Evolutionary conservation across 768 basidiomycete species (phyloP), one percentile per base, ranked within the genome.

Genomic region (Hypholoma fasciculare): DNA sequence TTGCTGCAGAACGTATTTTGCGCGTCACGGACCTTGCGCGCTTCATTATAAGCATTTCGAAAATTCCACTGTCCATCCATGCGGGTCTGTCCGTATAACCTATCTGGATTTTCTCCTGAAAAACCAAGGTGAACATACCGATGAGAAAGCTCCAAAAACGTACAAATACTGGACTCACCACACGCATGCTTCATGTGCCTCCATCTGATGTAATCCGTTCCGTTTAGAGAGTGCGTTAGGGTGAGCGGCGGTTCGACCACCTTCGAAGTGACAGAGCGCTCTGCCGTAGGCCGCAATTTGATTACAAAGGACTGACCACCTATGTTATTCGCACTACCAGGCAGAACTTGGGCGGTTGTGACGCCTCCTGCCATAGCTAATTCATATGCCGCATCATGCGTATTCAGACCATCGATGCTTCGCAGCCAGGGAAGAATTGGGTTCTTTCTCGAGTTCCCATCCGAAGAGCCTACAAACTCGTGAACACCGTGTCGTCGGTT

Each of bases 261-360:
- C 74, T 86, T 82, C 0, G 86, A 82, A 16, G 81, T 82, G 0
- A 86, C 80, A 0, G 88, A 87, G n/a, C 85, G 80, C 65, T 90
- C 90, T 0, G 73, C 63, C 0, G 90, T 93, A 16, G 78, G 76
- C 26, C 92, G 79, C 2, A 89, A 68, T 67, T 94, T 94, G 67
- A 93, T 89, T 2, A 85, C 75, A 66, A 90, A 91, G 0, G 89
- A 87, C 64, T 91, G 90, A 16, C 91, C 91, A 44, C 89, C 86
- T 11, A 88, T 88, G 27, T 82, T 83, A 58, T 82, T 72, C 1
- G 78, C 82, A 51, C 81, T 84, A 0, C 90, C 91, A 1, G 91
- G 91, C 0, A 94, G 77, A n/a, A 92, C 75, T 52, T 89, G 82
- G 3, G 85, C 83, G 3, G 88, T 89, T 0, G 92, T 91, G 4